These are phyloP conservation scores for Biscogniauxia sp. DNA, from an alignment of 2,329 filamentous ascomycete genomes.

Conservation along the genomic window DNA sequence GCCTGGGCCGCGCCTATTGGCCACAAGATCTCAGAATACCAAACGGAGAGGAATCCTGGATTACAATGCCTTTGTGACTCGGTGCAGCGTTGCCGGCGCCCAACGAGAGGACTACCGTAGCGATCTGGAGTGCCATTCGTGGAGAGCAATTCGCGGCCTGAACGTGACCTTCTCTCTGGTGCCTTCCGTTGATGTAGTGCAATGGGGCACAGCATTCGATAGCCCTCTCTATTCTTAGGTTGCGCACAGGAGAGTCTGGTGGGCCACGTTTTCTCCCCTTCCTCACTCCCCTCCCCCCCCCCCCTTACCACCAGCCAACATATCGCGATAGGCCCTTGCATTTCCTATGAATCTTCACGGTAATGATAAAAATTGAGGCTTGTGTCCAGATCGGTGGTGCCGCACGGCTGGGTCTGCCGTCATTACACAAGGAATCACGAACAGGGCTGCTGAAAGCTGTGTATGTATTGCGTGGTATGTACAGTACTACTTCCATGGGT, in stretches of 20 bases:
- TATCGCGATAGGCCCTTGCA: not conserved
- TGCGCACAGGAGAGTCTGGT: conserved; percentile 3
- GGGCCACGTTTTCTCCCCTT: conserved; percentile 7
- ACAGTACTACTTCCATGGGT: not conserved
- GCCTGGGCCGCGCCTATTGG: not conserved
- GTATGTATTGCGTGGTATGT: not conserved
- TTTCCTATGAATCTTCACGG: not conserved
- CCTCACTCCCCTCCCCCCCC: not conserved
- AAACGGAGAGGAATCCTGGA: not conserved
- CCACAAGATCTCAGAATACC: not conserved
- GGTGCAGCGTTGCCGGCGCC: not conserved
- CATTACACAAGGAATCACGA: not conserved
- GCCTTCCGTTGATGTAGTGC: conserved; percentile 4
- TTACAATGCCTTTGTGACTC: not conserved
- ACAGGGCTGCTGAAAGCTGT: not conserved
- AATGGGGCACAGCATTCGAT: conserved; percentile 13
- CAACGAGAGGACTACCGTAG: not conserved
- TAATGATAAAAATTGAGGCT: conserved; percentile 1
- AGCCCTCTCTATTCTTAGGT: conserved; percentile 16
- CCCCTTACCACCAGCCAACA: not conserved
- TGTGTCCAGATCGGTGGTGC: conserved; percentile 6
- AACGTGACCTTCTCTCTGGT: not conserved
- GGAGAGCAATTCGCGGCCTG: not conserved
- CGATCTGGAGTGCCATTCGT: conserved; percentile 2
- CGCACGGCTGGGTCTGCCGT: conserved; percentile 1